Conservation (phyloP, 257 asterid genomes). For the Ilex aquifolium region DNA sequence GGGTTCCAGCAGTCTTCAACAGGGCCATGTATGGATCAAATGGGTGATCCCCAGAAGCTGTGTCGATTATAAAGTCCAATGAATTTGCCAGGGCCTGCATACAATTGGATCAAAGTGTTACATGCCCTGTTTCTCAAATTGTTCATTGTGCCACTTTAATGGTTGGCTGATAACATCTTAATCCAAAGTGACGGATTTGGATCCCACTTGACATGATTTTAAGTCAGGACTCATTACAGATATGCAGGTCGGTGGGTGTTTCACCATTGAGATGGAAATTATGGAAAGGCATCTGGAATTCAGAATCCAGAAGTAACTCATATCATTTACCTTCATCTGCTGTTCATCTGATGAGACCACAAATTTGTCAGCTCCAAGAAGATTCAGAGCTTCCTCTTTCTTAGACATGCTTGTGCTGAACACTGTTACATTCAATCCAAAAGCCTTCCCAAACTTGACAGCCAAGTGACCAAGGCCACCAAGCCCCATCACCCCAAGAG, state of each 20-base stretch:
- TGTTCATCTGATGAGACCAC: constrained; percentile 71
- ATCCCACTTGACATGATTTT: not conserved
- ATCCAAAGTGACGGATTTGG: not conserved
- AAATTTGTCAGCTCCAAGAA: constrained; percentile 77
- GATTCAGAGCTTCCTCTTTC: constrained; percentile 63
- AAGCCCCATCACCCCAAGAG: constrained; percentile 82
- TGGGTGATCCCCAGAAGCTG: constrained; percentile 66
- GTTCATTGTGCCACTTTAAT: too few species aligned
- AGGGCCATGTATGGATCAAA: constrained; percentile 57
- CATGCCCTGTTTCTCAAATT: not conserved
- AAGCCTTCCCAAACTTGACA: constrained; percentile 90
- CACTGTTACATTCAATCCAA: constrained; percentile 82
- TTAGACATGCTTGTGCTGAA: constrained; percentile 81
- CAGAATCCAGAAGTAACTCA: too few species aligned
- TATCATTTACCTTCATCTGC: constrained; percentile 50
- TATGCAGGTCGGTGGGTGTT: too few species aligned
- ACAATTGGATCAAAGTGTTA: not conserved
- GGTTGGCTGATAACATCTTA: too few species aligned
- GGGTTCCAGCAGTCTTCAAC: constrained; percentile 70
- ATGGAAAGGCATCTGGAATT: too few species aligned
- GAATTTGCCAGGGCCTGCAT: constrained; percentile 58
- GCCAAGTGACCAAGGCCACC: constrained; percentile 99
- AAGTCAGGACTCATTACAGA: not conserved
- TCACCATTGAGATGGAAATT: too few species aligned
- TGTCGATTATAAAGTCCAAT: constrained; percentile 70